Conservation (phyloP, 805 yeast genomes). For the Wickerhamiella dianesei region DNA sequence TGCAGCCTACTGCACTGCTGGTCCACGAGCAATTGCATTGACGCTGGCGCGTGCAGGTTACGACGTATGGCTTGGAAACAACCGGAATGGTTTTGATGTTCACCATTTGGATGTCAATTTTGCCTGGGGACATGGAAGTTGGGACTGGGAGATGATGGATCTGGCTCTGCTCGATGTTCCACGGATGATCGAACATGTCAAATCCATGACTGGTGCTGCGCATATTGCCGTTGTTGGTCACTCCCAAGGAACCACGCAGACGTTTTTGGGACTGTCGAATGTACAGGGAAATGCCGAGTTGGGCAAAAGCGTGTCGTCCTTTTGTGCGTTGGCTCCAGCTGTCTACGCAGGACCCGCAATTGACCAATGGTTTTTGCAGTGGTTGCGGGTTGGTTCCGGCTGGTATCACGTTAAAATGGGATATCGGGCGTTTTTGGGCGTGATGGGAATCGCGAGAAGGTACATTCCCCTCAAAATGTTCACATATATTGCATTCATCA, state of each 20-base stretch:
- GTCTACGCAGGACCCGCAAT: slow-evolving; percentile 72
- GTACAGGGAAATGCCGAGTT: slow-evolving; percentile 31
- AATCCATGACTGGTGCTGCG: slow-evolving; percentile 25
- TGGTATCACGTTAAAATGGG: slow-evolving; percentile 46
- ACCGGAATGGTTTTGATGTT: slow-evolving; percentile 74
- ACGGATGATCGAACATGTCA: slow-evolving; percentile 49
- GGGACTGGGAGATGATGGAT: slow-evolving; percentile 91
- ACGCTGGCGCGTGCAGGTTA: slow-evolving; percentile 63
- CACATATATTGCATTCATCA: slow-evolving; percentile 55
- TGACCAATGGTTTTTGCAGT: slow-evolving; percentile 31
- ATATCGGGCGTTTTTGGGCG: slow-evolving; percentile 59
- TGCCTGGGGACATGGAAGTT: slow-evolving; percentile 38
- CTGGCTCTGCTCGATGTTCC: slow-evolving; percentile 72
- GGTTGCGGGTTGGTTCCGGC: slow-evolving; percentile 19
- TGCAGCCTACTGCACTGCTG: slow-evolving; percentile 76
- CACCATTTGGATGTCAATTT: slow-evolving; percentile 39
- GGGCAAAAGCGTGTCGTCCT: slow-evolving; percentile 46
- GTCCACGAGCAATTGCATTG: slow-evolving; percentile 58
- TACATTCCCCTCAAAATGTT: slow-evolving; percentile 39
- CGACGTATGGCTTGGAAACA: slow-evolving; percentile 92
- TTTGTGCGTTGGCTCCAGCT: slow-evolving; percentile 80
- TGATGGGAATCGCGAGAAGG: slow-evolving; percentile 48
- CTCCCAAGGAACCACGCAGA: slow-evolving; percentile 88
- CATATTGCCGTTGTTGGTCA: slow-evolving; percentile 60
- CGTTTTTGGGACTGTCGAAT: slow-evolving; percentile 49